Evolutionary conservation across 495 filamentous ascomycete species (phyloP).

Genomic region (Penicillium roqueforti): DNA sequence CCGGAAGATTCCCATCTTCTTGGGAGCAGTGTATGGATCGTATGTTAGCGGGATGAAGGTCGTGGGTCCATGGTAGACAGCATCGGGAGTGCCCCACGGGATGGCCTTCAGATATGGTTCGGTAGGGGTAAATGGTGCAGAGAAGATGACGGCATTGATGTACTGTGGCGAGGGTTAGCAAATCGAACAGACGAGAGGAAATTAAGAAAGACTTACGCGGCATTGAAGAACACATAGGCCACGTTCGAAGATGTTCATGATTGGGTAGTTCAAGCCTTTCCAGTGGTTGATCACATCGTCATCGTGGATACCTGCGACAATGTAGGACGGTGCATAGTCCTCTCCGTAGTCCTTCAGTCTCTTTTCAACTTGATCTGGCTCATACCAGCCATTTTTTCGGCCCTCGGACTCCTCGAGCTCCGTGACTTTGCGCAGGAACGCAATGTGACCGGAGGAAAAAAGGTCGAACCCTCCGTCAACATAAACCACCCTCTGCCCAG

Average conservation of each 20-base stretch:
- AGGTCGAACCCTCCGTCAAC: conserved; percentile 97
- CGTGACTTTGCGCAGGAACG: conserved; percentile 76
- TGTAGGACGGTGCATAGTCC: conserved; percentile 76
- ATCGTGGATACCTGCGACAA: conserved; percentile 89
- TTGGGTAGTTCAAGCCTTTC: conserved; percentile 97
- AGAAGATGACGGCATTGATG: conserved; percentile 80
- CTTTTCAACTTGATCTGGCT: conserved; percentile 54
- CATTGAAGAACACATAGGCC: conserved; percentile 95
- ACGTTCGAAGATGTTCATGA: conserved; percentile 98
- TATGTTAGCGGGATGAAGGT: conserved; percentile 82
- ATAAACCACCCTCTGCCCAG: conserved; percentile 84
- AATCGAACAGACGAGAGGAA: not conserved
- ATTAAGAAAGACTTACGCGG: conserved; percentile 53
- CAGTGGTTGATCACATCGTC: conserved; percentile 90
- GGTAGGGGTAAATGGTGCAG: conserved; percentile 80
- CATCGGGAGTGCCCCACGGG: conserved; percentile 69
- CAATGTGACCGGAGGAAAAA: conserved; percentile 94
- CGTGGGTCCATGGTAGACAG: conserved; percentile 93
- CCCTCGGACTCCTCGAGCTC: conserved; percentile 65
- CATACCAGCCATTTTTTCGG: conserved; percentile 66
- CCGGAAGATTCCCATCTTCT: conserved; percentile 72
- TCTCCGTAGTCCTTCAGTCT: conserved; percentile 55
- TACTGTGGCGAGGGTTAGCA: conserved; percentile 54
- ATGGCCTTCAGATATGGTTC: conserved; percentile 67
- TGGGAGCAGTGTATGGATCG: conserved; percentile 79